Base-by-base conservation (phyloP, 805 yeast genomes). In the Blastobotrys robertii region DNA sequence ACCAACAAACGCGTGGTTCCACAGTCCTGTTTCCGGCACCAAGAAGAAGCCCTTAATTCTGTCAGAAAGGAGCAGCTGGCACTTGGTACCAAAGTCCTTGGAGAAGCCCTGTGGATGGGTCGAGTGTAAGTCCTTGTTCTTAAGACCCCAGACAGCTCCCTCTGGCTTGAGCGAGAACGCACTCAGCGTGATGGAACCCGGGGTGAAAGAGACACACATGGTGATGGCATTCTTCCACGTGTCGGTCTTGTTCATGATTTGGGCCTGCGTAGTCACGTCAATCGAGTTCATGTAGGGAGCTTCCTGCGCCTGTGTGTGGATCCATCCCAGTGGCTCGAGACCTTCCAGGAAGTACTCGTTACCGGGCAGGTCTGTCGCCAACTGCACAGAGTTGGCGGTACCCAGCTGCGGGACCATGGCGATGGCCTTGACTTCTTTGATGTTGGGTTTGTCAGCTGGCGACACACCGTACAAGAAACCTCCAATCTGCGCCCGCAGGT, bases 1-100 rank as follows among this genome's bases (percentile, higher is more conserved):
- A 1, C 96, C 92, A 65, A 85, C 73, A 54, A 92, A 90, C 2
- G 94, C 72, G 58, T 81, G 86, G 60, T 92, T 92, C 99, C 99
- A 92, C 28, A 86, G 58, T 44, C 77, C 79, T 29, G 81, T 80
- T 15, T 76, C 79, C 1, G 99, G 99, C 1, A 86, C 94, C 61
- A 85, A 59, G 62, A 85, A 88, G 50, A 77, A 80, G 4, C 98
- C 98, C 58, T 74, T 70, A 38, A 85, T 71, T 45, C 79, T 69
- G 47, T 79, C 90, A 0, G 95, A 78, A 14, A 92, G 60, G 16
- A 86, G 64, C 45, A 90, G 56, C 53, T 87, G 95, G 3, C 81
- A 72, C 51, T 70, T 71, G 32, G 63, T 67, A 38, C 83, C 78
- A 58, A 76, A 86, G 0, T 62, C 55, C 0, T 79, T 67, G 2